These are phyloP conservation scores for Dactylorhiza incarnata DNA, from an alignment of 106 monocot species.

Conservation along the genomic window DNA sequence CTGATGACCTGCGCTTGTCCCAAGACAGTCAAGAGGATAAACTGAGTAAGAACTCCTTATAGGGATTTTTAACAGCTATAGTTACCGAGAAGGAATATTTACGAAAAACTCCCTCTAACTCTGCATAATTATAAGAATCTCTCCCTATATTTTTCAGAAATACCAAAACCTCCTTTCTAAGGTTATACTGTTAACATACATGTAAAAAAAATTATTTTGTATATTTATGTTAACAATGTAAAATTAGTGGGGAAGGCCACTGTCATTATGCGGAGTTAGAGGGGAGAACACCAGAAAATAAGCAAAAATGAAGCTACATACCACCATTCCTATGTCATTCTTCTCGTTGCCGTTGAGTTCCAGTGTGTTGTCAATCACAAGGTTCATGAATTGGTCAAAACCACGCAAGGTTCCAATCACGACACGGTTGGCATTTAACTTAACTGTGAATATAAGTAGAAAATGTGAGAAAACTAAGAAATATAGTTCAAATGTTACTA, in stretches of 20 bases:
- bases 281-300: not conserved
- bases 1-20: constrained; percentile 32
- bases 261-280: too few species aligned
- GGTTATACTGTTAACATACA: not conserved
- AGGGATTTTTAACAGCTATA: too few species aligned
- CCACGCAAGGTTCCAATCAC: constrained; percentile 83
- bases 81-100: too few species aligned
- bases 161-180: not conserved
- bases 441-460: constrained; percentile 45
- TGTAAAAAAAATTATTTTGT: not conserved
- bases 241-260: too few species aligned
- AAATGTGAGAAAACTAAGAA: not conserved
- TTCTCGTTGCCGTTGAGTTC: constrained; percentile 85
- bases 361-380: constrained; percentile 85
- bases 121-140: not conserved
- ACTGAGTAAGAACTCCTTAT: not conserved
- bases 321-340: constrained; percentile 99
- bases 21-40: not conserved
- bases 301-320: constrained; percentile 14
- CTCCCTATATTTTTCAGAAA: not conserved
- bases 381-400: constrained; percentile 98
- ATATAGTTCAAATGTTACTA: not conserved
- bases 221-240: not conserved
- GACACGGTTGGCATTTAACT: constrained; percentile 90
- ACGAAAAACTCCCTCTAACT: not conserved